Evolutionary conservation across 129 eudicot genomes (phyloP), one percentile per base, ranked within the genome.

Genomic region (Kitagawia praeruptora): DNA sequence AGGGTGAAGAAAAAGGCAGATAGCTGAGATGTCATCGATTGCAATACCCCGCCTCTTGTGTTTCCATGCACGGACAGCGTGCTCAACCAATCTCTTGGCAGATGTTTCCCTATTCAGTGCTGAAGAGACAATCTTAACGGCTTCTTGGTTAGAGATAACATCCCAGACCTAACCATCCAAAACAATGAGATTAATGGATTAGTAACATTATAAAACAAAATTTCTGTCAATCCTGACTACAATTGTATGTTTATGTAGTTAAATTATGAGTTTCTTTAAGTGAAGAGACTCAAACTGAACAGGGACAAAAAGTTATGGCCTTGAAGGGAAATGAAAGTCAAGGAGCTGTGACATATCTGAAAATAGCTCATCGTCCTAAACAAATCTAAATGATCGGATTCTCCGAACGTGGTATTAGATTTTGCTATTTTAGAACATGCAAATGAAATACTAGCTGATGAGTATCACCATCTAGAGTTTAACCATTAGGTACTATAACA

Each of bases 141-240:
- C 98, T 82, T 92, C 95, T 92, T 92, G 86, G 80, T 96, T 96
- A 4, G 97, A 86, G 53, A 96, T 79, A 11, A 92, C 99, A 83
- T 96, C 99, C 99, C 99, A 96, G 13, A 94, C 91, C 98, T 93
- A 77, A 75, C 23, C 15, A 25, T 14, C n/a, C 56, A 37, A 61
- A 27, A 27, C 8, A 71, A 53, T 2, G 39, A 37, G 49, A 48
- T 15, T 1, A 21, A 16, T 72, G 5, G 31, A 71, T 19, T 11
- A 16, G 14, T 1, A 72, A 40, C 14, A 38, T 34, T 39, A 70
- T 40, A 3, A 6, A 72, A 41, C 18, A 40, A 2, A 2, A 2
- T 8, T 9, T 21, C 34, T 18, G 28, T 13, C 2, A 28, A 66
- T 31, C 40, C 44, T 10, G 48, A 72, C 48, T 72, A 18, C 12